A percentile compares a stretch with the other conserved stretches of the same genome.
These are phyloP conservation scores for Mallotus repandus DNA, from an alignment of 441 rosid genomes.

Conservation along the genomic window DNA sequence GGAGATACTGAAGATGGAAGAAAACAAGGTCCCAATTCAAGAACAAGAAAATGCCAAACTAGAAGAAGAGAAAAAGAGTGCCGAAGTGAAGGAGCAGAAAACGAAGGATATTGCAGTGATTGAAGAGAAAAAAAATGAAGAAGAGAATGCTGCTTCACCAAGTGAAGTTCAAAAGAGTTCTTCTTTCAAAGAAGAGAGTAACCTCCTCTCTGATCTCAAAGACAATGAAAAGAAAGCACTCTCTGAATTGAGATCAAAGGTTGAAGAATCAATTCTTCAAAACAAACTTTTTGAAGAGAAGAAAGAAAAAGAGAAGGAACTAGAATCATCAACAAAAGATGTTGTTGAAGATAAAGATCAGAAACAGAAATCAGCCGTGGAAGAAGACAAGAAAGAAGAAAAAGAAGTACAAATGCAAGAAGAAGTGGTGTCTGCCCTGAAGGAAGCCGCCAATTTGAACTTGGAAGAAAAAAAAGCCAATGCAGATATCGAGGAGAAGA, in stretches of 20 bases:
- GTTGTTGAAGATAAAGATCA: slow-evolving; percentile 1
- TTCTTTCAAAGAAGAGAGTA: slow-evolving; percentile 39
- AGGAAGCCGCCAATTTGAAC: background rate
- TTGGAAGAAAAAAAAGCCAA: background rate
- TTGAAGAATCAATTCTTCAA: slow-evolving; percentile 45
- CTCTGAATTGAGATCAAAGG: slow-evolving; percentile 37
- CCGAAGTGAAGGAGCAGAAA: background rate
- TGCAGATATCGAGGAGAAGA: background rate
- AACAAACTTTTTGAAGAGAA: slow-evolving; percentile 28
- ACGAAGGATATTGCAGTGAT: slow-evolving; percentile 3
- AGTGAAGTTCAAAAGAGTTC: slow-evolving; percentile 27
- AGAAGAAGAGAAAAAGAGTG: background rate
- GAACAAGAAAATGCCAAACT: background rate
- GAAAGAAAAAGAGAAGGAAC: slow-evolving; percentile 9
- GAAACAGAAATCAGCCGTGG: background rate
- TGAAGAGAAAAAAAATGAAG: slow-evolving; percentile 13
- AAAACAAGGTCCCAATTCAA: background rate
- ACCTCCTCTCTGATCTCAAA: slow-evolving; percentile 35
- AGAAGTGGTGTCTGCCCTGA: slow-evolving; percentile 4
- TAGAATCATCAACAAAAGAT: background rate
- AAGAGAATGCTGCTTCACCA: slow-evolving; percentile 15
- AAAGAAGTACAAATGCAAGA: background rate
- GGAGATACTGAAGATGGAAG: background rate
- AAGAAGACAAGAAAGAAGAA: background rate
- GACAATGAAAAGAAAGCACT: slow-evolving; percentile 47